A percentile compares a stretch with the other conserved stretches of the same genome.
Evolutionary conservation across 2,329 filamentous ascomycete species (phyloP).

Genomic region (Paecilomyces fulvus): DNA sequence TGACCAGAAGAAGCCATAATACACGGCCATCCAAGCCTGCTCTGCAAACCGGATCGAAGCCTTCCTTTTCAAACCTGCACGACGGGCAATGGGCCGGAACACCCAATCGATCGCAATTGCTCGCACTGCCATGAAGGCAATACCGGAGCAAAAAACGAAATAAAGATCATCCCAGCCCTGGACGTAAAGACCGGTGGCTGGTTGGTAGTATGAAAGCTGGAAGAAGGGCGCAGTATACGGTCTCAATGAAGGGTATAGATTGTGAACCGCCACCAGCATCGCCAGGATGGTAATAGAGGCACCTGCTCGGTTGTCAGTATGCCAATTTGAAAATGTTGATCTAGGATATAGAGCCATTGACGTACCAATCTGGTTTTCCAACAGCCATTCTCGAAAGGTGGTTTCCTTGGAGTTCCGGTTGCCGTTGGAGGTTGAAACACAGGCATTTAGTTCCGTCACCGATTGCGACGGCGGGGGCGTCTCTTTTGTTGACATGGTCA

Average conservation of each 20-base stretch:
- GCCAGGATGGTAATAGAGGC: slow-evolving; percentile 79
- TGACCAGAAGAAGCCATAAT: slow-evolving; percentile 73
- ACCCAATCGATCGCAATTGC: slow-evolving; percentile 81
- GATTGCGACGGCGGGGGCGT: slow-evolving; percentile 19
- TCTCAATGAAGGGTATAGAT: slow-evolving; percentile 71
- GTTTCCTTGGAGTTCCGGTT: slow-evolving; percentile 27
- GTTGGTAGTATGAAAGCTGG: slow-evolving; percentile 73
- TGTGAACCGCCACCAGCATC: slow-evolving; percentile 72
- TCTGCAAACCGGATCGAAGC: slow-evolving; percentile 78
- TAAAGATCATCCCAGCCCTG: slow-evolving; percentile 72
- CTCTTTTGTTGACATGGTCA: slow-evolving; percentile 30
- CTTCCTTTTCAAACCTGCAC: slow-evolving; percentile 69
- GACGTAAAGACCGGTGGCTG: slow-evolving; percentile 59
- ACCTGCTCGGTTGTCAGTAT: slow-evolving; percentile 41
- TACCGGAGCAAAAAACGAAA: slow-evolving; percentile 67
- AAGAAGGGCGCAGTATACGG: slow-evolving; percentile 81
- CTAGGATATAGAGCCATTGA: slow-evolving; percentile 6
- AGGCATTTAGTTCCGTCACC: slow-evolving; percentile 32
- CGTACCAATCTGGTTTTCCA: slow-evolving; percentile 74
- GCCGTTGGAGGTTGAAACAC: slow-evolving; percentile 26
- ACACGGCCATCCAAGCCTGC: slow-evolving; percentile 84
- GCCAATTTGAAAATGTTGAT: background rate
- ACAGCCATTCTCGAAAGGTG: slow-evolving; percentile 52
- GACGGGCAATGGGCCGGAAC: slow-evolving; percentile 66
- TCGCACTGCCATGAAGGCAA: slow-evolving; percentile 79